phyloP scores from a whole-genome alignment of 305 asterid genomes.

The Fraxinus dipetala region DNA sequence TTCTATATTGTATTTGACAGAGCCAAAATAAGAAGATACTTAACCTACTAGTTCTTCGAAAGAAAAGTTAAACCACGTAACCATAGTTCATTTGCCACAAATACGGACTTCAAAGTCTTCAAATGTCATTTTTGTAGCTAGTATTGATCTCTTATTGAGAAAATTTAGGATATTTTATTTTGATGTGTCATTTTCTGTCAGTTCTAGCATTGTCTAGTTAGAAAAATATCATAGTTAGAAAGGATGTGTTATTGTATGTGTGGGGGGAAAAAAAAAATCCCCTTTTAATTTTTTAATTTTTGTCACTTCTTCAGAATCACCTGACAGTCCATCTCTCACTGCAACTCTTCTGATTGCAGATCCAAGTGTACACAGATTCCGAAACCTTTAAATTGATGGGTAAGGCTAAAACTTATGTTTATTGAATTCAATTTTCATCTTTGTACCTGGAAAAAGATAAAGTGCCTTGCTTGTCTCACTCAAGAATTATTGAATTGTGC shows the following conservation, averaged over 20 bases:
- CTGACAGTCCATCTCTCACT: constrained; percentile 16
- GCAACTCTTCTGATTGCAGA: constrained; percentile 42
- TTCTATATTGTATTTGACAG: background rate
- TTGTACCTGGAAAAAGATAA: constrained; percentile 1
- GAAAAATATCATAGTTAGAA: background rate
- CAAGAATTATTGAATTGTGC: constrained; percentile 17
- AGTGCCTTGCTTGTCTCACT: constrained; percentile 13
- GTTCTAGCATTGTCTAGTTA: background rate
- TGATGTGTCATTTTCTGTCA: background rate
- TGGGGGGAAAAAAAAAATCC: background rate
- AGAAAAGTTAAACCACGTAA: background rate
- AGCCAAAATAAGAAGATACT: background rate
- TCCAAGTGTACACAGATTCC: constrained; percentile 58
- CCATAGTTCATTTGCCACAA: background rate
- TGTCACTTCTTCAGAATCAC: constrained; percentile 22
- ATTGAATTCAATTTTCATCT: constrained; percentile 11
- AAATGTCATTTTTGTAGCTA: background rate
- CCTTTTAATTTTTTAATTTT: background rate
- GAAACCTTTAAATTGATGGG: constrained; percentile 66
- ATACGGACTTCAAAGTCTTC: background rate
- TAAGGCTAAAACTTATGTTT: constrained; percentile 29
- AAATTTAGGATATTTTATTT: background rate
- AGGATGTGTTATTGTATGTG: background rate
- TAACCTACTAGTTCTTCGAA: background rate
- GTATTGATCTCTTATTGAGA: background rate